Conservation (phyloP, 345 rosid genomes). For the Brassica nigra region DNA sequence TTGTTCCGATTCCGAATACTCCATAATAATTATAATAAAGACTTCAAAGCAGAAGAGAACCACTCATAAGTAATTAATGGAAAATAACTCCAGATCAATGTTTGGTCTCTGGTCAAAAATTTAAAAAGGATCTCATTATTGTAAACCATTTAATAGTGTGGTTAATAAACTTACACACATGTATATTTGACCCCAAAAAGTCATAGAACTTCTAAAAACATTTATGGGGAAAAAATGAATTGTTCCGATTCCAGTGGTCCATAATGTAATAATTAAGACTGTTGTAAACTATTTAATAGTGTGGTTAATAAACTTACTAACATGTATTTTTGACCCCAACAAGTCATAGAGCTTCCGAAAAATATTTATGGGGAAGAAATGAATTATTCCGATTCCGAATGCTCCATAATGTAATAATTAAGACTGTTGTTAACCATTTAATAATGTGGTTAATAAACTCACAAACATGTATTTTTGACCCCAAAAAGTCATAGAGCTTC, state of each 20-base stretch:
- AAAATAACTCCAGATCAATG: background rate
- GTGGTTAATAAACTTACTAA: constrained; percentile 1
- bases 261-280: too few relatives aligned
- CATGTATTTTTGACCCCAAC: background rate
- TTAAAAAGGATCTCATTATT: too few relatives aligned
- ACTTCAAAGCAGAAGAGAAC: constrained; percentile 2
- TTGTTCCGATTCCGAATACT: background rate
- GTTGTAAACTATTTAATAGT: background rate
- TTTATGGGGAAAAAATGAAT: too few relatives aligned
- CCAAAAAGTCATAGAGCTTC: background rate
- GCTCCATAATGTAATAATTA: too few relatives aligned
- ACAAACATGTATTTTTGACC: constrained; percentile 8
- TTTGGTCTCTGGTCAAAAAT: too few relatives aligned
- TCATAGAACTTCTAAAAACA: background rate
- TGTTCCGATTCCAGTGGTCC: too few relatives aligned
- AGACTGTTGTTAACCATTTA: background rate
- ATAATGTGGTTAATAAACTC: background rate
- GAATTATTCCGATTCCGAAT: background rate
- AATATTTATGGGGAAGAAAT: constrained; percentile 7
- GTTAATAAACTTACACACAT: constrained; percentile 11
- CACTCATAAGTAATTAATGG: background rate
- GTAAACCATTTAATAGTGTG: background rate
- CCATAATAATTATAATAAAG: background rate
- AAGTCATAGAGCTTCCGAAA: background rate
- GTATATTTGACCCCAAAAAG: background rate